Percentiles rank a stretch among this genome's conserved stretches.
Conservation (phyloP, 306 rosid genomes). For the Nissolia schottii region DNA sequence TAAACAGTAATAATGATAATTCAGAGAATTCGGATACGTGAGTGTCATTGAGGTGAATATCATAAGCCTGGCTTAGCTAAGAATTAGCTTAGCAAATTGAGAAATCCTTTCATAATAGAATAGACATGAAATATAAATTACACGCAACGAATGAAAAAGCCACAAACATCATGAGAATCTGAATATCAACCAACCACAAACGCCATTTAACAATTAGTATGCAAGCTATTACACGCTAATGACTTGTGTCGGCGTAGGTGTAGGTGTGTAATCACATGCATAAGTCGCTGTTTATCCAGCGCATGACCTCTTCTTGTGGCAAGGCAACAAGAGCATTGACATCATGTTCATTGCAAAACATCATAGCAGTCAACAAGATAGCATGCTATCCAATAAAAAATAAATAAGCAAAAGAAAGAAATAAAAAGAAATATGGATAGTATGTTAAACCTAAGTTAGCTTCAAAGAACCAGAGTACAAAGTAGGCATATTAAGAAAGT, state of each 20-base stretch:
- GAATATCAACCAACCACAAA: background rate
- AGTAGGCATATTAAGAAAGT: constrained; percentile 4
- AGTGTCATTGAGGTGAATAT: no score
- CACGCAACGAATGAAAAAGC: background rate
- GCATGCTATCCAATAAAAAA: background rate
- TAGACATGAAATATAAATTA: background rate
- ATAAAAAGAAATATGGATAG: background rate
- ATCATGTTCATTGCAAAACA: background rate
- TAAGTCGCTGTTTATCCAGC: background rate
- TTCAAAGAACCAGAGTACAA: background rate
- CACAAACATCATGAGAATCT: background rate
- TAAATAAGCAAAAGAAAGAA: background rate
- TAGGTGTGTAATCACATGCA: background rate
- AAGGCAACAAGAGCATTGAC: background rate
- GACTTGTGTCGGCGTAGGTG: background rate
- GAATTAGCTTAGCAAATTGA: background rate
- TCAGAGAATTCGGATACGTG: no score
- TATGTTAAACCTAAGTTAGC: constrained; percentile 6
- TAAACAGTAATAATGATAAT: no score
- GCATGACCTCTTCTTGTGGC: background rate
- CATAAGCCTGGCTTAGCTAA: background rate
- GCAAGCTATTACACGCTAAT: background rate
- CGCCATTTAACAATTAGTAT: background rate
- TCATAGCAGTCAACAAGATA: background rate
- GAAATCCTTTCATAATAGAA: background rate